phyloP scores from a whole-genome alignment of 1,284 basidiomycete species.

The Tremellales sp. region DNA sequence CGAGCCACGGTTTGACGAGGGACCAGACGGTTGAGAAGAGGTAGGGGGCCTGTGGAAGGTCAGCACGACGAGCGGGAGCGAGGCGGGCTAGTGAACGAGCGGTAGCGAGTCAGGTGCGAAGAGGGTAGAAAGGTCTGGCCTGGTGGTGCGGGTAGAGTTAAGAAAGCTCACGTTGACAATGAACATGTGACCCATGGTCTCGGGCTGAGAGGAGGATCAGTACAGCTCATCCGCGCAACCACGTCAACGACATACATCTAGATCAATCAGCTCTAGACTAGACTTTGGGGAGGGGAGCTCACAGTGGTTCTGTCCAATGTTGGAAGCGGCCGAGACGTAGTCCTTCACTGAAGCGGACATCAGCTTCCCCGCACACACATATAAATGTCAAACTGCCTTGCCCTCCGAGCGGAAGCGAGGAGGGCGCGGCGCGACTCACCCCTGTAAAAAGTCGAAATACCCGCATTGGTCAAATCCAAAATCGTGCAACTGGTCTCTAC shows the following conservation, averaged over 20 bases:
- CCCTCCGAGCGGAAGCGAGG: background rate
- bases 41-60: slow-evolving; percentile 61
- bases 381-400: background rate
- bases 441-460: slow-evolving; percentile 77
- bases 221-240: background rate
- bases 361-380: too few relatives aligned
- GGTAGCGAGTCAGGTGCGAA: background rate
- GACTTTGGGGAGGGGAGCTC: slow-evolving; percentile 13
- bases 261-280: background rate
- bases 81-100: background rate
- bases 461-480: slow-evolving; percentile 83
- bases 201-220: slow-evolving; percentile 59
- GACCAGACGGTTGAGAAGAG: slow-evolving; percentile 85
- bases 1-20: slow-evolving; percentile 89
- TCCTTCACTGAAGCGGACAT: slow-evolving; percentile 70
- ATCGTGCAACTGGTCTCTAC: slow-evolving; percentile 99
- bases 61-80: background rate
- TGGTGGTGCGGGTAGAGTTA: background rate
- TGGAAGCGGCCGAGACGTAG: slow-evolving; percentile 75
- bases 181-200: slow-evolving; percentile 93
- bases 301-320: slow-evolving; percentile 83
- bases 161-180: slow-evolving; percentile 67
- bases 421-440: slow-evolving; percentile 22
- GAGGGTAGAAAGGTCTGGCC: background rate
- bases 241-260: slow-evolving; percentile 11